Evolutionary conservation across 2,329 filamentous ascomycete genomes (phyloP).

Genomic region (Fusarium secorum): DNA sequence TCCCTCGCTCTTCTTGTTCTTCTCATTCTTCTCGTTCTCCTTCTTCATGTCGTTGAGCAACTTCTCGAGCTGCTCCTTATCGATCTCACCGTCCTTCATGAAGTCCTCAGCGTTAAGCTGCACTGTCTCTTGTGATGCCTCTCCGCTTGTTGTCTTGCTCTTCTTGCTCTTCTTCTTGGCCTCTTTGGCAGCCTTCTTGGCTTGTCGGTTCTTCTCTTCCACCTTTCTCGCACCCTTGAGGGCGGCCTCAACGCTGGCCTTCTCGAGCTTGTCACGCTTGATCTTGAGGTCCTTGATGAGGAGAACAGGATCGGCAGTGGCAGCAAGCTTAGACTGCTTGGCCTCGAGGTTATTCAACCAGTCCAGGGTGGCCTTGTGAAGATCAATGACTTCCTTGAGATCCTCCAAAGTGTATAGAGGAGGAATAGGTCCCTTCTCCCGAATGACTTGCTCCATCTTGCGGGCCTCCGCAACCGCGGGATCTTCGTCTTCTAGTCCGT

Average conservation of each 20-base stretch:
- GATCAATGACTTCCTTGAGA: conserved; percentile 68
- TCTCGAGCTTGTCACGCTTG: conserved; percentile 75
- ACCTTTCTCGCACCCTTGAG: conserved; percentile 71
- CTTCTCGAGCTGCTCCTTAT: conserved; percentile 42
- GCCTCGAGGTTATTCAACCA: conserved; percentile 80
- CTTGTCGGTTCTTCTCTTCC: conserved; percentile 56
- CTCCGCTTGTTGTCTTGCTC: conserved; percentile 48
- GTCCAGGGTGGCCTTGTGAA: conserved; percentile 67
- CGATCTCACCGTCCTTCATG: conserved; percentile 45
- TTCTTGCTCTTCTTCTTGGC: conserved; percentile 53
- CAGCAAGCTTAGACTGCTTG: conserved; percentile 73
- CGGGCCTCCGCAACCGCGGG: conserved; percentile 49
- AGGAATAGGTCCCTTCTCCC: conserved; percentile 62
- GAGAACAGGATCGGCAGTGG: conserved; percentile 78
- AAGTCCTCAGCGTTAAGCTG: conserved; percentile 59
- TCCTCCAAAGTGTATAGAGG: conserved; percentile 78
- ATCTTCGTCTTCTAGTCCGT: conserved; percentile 79
- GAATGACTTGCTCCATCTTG: conserved; percentile 54
- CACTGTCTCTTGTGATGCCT: conserved; percentile 50
- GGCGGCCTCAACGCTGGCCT: conserved; percentile 73
- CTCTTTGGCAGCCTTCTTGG: conserved; percentile 56
- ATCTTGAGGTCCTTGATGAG: conserved; percentile 74
- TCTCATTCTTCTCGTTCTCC: conserved; percentile 22
- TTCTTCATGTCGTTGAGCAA: conserved; percentile 39
- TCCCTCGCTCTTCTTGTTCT: conserved; percentile 32